Base-by-base conservation (phyloP, 1,284 basidiomycete genomes). In the Rhodofomes roseus region DNA sequence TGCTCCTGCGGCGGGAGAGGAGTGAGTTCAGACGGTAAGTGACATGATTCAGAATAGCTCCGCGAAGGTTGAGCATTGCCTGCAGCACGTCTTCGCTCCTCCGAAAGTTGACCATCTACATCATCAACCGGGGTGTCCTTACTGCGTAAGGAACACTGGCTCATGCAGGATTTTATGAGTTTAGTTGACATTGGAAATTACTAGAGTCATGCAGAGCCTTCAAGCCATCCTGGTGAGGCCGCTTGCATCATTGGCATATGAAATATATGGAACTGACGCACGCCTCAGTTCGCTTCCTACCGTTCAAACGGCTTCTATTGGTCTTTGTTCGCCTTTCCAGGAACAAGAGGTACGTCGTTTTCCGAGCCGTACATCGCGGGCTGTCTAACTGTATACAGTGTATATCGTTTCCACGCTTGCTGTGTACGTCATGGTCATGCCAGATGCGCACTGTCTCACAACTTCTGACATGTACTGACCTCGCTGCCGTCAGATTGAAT, bases 51-150 rank as follows among this genome's bases (percentile, higher is more conserved):
- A 34, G 5, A 11, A 16, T 8, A 37, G 18, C 31, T 37, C 18
- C 2, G 27, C n/a, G 9, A 16, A 50, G 3, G 5, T n/a, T 48
- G 16, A 48, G 16, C 25, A 8, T 14, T 16, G 6, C 25, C 20
- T 25, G 22, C 14, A 57, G 55, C 11, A 57, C 55, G 1, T 46
- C 41, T 20, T 48, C 55, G 20, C 16, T 57, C 31, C 46, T 57
- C 16, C 34, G 36, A 8, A 57, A 51, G 22, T 41, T 57, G 18
- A 57, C 55, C 11, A 34, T 57, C 18, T 50, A 57, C 22, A 25
- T 46, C 34, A 57, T 57, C 44, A 44, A 57, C n/a, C 41, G 55
- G 36, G 55, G 55, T 16, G 44, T 57, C 23, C 46, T 57, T 14
- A 57, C 55, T 11, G 43, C 55, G 55, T 57, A 23, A 50, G 55